Evolutionary conservation across 1,284 basidiomycete genomes (phyloP).

Genomic region (Mixia osmundae): DNA sequence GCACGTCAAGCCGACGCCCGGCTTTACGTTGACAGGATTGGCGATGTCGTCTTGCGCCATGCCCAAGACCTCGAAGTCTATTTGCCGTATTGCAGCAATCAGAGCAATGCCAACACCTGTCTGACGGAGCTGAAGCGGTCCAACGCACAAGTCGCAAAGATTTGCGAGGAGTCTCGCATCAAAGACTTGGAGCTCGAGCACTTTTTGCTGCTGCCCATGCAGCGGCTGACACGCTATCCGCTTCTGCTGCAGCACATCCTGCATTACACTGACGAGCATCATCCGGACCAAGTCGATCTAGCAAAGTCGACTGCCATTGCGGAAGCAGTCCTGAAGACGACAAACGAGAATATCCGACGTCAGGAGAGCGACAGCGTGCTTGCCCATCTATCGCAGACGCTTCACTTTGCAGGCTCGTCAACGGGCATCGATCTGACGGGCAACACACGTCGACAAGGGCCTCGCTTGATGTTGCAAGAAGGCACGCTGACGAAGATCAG

Average conservation of each 20-base stretch:
- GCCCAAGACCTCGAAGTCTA: slow-evolving; percentile 36
- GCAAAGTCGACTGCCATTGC: slow-evolving; percentile 36
- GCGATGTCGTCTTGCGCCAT: slow-evolving; percentile 54
- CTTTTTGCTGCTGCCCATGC: slow-evolving; percentile 82
- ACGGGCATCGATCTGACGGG: slow-evolving; percentile 74
- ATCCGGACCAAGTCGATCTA: slow-evolving; percentile 33
- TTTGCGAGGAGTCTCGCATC: slow-evolving; percentile 36
- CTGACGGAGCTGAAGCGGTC: slow-evolving; percentile 47
- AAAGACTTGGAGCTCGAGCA: slow-evolving; percentile 65
- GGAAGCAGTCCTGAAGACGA: slow-evolving; percentile 46
- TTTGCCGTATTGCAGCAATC: slow-evolving; percentile 82
- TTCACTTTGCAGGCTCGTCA: background rate
- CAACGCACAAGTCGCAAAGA: slow-evolving; percentile 38
- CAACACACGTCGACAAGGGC: slow-evolving; percentile 54
- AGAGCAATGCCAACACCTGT: slow-evolving; percentile 42
- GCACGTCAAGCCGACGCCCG: slow-evolving; percentile 69
- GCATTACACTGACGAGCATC: slow-evolving; percentile 43
- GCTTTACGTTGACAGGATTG: slow-evolving; percentile 68
- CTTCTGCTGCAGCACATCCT: slow-evolving; percentile 57
- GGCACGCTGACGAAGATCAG: slow-evolving; percentile 45
- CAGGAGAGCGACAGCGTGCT: slow-evolving; percentile 39
- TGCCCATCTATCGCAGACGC: slow-evolving; percentile 20
- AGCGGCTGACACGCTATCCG: slow-evolving; percentile 79
- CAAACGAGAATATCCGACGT: slow-evolving; percentile 77
- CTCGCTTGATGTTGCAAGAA: slow-evolving; percentile 51